These are phyloP conservation scores for Nicotiana tabacum DNA, from an alignment of 257 asterid genomes.

Conservation along the genomic window DNA sequence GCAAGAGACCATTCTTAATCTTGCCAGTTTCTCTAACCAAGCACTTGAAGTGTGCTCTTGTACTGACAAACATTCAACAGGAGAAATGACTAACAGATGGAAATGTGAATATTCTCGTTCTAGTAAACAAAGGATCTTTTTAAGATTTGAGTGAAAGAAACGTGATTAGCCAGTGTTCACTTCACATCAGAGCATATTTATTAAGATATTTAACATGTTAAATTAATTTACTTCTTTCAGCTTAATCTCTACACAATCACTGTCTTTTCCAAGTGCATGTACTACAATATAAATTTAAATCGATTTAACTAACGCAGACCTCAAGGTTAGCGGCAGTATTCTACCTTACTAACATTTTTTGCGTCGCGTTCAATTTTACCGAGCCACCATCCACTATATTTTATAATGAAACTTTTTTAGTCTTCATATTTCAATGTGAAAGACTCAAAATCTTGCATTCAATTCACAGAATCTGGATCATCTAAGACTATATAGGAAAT, in stretches of 20 bases:
- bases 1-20: not conserved
- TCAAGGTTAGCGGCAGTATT: not conserved
- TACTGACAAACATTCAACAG: not conserved
- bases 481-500: not conserved
- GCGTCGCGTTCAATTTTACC: not conserved
- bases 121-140: not conserved
- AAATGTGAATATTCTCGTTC: not conserved
- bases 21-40: not conserved
- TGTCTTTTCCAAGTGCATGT: not conserved
- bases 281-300: not conserved
- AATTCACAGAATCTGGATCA: not conserved
- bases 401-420: not conserved
- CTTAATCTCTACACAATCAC: not conserved
- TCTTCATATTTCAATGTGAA: not conserved
- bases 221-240: not conserved
- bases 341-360: not conserved
- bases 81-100: not conserved
- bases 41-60: slow-evolving; percentile 2
- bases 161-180: not conserved
- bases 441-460: not conserved
- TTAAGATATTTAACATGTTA: not conserved
- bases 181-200: not conserved
- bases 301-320: not conserved
- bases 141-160: not conserved
- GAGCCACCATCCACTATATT: not conserved